phyloP scores from a whole-genome alignment of 192 early-diverging fungal genomes.

The Coemansia sp. region DNA sequence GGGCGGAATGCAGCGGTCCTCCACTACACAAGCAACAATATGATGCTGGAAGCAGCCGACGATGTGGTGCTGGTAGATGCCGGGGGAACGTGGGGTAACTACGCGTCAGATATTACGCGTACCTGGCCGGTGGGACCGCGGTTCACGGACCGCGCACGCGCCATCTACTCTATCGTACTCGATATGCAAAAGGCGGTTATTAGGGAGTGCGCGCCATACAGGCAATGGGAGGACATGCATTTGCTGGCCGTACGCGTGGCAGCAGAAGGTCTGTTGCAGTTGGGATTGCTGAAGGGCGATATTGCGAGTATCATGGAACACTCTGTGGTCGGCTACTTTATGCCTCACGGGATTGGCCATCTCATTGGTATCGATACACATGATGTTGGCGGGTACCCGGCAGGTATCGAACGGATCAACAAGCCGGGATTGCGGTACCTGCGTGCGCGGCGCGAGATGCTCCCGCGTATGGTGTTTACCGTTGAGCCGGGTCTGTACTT shows the following conservation, averaged over 20 bases:
- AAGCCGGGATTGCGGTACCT: constrained; percentile 71
- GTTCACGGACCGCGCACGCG: constrained; percentile 67
- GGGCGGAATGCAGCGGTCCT: constrained; percentile 75
- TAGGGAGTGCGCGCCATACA: constrained; percentile 60
- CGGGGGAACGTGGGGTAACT: constrained; percentile 73
- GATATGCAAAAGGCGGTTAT: constrained; percentile 78
- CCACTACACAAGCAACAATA: constrained; percentile 81
- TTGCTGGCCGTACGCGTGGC: constrained; percentile 68
- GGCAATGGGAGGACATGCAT: constrained; percentile 87
- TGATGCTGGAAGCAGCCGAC: constrained; percentile 40
- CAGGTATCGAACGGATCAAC: constrained; percentile 65
- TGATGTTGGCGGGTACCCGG: constrained; percentile 74
- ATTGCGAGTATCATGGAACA: constrained; percentile 59
- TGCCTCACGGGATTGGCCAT: constrained; percentile 91
- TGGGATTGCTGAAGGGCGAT: constrained; percentile 71
- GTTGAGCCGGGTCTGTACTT: constrained; percentile 96
- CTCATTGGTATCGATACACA: constrained; percentile 88
- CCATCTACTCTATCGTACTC: constrained; percentile 79
- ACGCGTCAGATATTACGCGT: constrained; percentile 89
- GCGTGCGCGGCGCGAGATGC: constrained; percentile 70
- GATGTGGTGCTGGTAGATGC: constrained; percentile 83
- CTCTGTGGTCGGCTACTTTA: constrained; percentile 75
- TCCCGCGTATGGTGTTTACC: constrained; percentile 81
- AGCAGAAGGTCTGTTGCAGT: constrained; percentile 50
- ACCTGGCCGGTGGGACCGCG: constrained; percentile 77